Evolutionary conservation across 257 asterid genomes (phyloP), one percentile per base, ranked within the genome.

Genomic region (Rubia yunnanensis): DNA sequence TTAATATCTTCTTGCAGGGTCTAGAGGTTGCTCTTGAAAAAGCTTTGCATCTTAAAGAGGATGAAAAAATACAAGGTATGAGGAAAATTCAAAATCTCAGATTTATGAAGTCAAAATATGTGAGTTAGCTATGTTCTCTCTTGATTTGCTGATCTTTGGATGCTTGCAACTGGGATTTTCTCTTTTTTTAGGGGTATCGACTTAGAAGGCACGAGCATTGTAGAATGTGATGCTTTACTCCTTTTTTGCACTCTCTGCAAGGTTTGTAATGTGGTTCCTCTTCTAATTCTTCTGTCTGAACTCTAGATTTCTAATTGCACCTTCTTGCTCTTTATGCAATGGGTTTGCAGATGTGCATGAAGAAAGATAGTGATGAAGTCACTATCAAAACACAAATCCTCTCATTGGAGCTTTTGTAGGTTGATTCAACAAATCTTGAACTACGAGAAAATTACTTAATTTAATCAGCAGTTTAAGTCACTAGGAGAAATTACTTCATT

Each of bases 341-440:
- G 52, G 78, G 76, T 79, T 71, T 73, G 80, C 82, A 94, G 99
- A 90, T 94, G 99, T 94, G 96, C 58, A 88, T 91, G 96, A 94
- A 88, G 85, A 98, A 90, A 80, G 99, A 85, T 68, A 90, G 66
- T 39, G 96, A 94, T 75, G 99, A 90, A 85, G 80, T 91, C 68
- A 88, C 95, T 32, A 81, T 82, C 63, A 94, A 85, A 76, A 84
- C 96, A 46, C 96, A 98, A 70, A 84, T 94, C 83, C 80, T 94
- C 41, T 94, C 99, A 46, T 79, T 94, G 78, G 99, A 94, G 87
- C 98, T 94, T 82, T 83, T 94, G 72, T 98, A 94, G 96, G 99
- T 94, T 67, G 58, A 76, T 72, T 68, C 70, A 30, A 58, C 64
- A 49, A 70, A 65, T 71, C 65, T 52, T 53, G 56, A 72, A 38